Base-by-base conservation (phyloP, 768 basidiomycete species). In the Chlorophyllum brunneum region DNA sequence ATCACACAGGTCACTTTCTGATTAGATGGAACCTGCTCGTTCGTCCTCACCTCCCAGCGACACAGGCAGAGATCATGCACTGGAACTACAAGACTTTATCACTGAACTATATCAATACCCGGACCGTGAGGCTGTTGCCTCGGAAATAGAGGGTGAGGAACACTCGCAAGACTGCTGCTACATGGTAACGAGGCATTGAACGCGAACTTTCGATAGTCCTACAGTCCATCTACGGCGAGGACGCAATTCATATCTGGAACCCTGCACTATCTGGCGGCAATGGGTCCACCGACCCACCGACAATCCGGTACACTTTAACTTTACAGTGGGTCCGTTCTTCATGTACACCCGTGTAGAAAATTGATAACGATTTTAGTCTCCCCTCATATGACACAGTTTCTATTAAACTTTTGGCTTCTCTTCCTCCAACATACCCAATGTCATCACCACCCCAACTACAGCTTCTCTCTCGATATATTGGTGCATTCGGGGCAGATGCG, bases 381-480 rank as follows among this genome's bases (percentile, higher is more conserved):
- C 70, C 76, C 54, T 70, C 80, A 43, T 70, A 81, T 53, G 79
- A 81, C 57, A 73, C 76, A 15, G 62, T 82, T 24, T 67, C 76
- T 5, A 66, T 83, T 40, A 75, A 74, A 47, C 59, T 84, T 31
- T 71, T 85, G 5, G 79, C 88, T 31, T 83, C 83, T 9, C 66
- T 86, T 2, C 77, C 81, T 5, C 63, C 63, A 40, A 65, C 70
- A 5, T 95, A 95, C 63, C 92, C 92, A 0, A 63, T 76, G 1
- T 67, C 75, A 2, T 76, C 81, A 0, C 81, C 90, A 2, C 92
- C 92, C 1, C 89, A 92, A 60, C 74, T 94, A 0, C 92, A 93
- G 61, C 81, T 93, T 0, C 78, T 93, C 23, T 92, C 90, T 2
- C 82, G 82, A 20, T 95, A 94, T 67, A 72, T 95, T 41, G 90